phyloP scores from a whole-genome alignment of 2,329 filamentous ascomycete species.

The Microsporum canis region DNA sequence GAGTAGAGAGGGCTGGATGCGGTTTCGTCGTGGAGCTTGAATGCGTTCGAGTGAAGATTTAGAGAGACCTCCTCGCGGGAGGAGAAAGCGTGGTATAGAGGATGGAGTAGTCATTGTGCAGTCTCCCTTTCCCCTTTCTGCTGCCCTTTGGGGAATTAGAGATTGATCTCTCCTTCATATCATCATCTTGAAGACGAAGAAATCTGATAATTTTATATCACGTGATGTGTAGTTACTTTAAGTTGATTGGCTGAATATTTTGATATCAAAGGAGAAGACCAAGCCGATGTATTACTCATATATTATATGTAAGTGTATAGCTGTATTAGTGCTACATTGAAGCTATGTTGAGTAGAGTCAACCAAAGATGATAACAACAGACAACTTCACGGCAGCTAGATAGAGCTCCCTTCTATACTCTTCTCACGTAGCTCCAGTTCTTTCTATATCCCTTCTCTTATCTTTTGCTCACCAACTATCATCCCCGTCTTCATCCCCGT shows the following conservation, averaged over 20 bases:
- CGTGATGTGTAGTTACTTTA: not conserved
- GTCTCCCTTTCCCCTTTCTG: not conserved
- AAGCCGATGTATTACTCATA: not conserved
- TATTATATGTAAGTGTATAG: no score
- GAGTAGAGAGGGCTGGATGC: conserved; percentile 15
- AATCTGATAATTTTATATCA: not conserved
- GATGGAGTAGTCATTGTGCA: conserved; percentile 13
- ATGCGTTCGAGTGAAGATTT: conserved; percentile 19
- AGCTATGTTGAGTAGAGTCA: no score
- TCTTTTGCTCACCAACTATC: no score
- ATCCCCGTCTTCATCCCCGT: not conserved
- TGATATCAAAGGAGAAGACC: not conserved
- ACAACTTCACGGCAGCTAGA: no score
- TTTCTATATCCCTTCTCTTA: not conserved
- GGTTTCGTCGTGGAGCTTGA: conserved; percentile 8
- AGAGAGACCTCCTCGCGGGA: conserved; percentile 44
- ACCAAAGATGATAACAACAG: no score
- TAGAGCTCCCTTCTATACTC: no score
- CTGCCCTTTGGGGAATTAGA: not conserved
- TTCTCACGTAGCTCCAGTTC: no score
- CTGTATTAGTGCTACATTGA: no score
- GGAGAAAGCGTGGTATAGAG: conserved; percentile 54
- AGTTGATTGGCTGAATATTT: not conserved
- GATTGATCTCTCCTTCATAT: not conserved
- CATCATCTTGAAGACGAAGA: not conserved